Evolutionary conservation across 176 grass and related monocot genomes (phyloP).

Genomic region (Bothriochloa decipiens): DNA sequence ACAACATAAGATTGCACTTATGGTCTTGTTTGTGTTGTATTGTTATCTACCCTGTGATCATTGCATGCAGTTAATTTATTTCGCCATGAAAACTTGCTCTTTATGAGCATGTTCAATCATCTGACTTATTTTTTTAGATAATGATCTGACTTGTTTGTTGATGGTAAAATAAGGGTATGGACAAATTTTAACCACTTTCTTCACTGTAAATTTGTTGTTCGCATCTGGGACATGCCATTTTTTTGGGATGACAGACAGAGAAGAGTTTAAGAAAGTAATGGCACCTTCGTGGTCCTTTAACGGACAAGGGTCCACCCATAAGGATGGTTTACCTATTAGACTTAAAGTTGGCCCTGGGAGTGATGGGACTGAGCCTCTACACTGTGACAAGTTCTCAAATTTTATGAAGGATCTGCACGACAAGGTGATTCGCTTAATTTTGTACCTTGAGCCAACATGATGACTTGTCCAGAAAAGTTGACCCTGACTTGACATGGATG

Average conservation of each 20-base stretch:
- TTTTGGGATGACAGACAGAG: slow-evolving; percentile 83
- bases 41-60: slow-evolving; percentile 76
- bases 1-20: not conserved
- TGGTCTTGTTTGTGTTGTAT: slow-evolving; percentile 48
- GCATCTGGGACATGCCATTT: slow-evolving; percentile 42
- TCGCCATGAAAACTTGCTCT: slow-evolving; percentile 59
- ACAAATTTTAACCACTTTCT: slow-evolving; percentile 44
- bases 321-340: slow-evolving; percentile 75
- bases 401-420: slow-evolving; percentile 86
- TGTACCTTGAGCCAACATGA: slow-evolving; percentile 20
- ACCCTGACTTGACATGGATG: not conserved
- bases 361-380: slow-evolving; percentile 69
- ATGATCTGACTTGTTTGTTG: slow-evolving; percentile 69
- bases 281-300: slow-evolving; percentile 80
- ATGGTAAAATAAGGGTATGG: slow-evolving; percentile 75
- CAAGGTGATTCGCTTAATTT: slow-evolving; percentile 59
- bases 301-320: slow-evolving; percentile 87
- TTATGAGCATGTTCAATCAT: slow-evolving; percentile 61
- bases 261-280: slow-evolving; percentile 99
- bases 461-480: not conserved
- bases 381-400: slow-evolving; percentile 69
- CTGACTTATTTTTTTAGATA: slow-evolving; percentile 50
- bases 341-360: slow-evolving; percentile 79
- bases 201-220: slow-evolving; percentile 40
- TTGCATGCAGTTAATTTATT: slow-evolving; percentile 75